Evolutionary conservation across 495 filamentous ascomycete species (phyloP), one percentile per base, ranked within the genome.

Genomic region (Penicillium daleae): DNA sequence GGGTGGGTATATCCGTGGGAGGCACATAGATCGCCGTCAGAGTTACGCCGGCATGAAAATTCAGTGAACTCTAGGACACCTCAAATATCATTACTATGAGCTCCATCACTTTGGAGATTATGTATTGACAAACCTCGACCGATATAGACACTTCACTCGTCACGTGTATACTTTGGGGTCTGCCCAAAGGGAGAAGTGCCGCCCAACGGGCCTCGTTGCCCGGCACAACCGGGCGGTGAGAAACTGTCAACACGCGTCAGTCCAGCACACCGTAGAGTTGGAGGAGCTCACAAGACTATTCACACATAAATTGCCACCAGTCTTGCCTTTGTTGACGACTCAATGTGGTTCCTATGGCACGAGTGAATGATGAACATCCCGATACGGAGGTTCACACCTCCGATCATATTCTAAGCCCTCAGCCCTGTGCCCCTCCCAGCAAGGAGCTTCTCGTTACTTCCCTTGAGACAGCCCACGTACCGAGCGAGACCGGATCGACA

Each of bases 211-310:
- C 29, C 29, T 1, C 42, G 62, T 75, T 75, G 73, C 73, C 72
- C 71, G 55, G 71, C 57, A 67, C 71, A 69, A 73, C 73, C 57
- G 53, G 65, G 68, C 71, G 73, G 71, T 69, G 61, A 68, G 54
- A 31, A 13, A 39, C 50, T 55, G 62, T 68, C 66, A 68, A 68
- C 66, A 68, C 40, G 48, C 24, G 0, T 42, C 21, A 17, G 19
- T 10, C 26, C 22, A 56, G 54, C 15, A 42, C 32, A 56, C 37
- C 22, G 33, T 33, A 40, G 17, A 13, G n/a, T 27, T 29, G 22
- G 24, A 26, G 19, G 8, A 35, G 33, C 27, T 56, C 54, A 42
- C 19, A 56, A 29, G 29, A 35, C 13, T 35, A 13, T 13, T 33
- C 35, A n/a, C 51, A 35, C 29, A 35, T 52, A 31, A 32, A 19